Percentiles rank a stretch among this genome's conserved stretches.
Conservation (phyloP, 495 filamentous ascomycete species). For the Geoglossum glabrum region DNA sequence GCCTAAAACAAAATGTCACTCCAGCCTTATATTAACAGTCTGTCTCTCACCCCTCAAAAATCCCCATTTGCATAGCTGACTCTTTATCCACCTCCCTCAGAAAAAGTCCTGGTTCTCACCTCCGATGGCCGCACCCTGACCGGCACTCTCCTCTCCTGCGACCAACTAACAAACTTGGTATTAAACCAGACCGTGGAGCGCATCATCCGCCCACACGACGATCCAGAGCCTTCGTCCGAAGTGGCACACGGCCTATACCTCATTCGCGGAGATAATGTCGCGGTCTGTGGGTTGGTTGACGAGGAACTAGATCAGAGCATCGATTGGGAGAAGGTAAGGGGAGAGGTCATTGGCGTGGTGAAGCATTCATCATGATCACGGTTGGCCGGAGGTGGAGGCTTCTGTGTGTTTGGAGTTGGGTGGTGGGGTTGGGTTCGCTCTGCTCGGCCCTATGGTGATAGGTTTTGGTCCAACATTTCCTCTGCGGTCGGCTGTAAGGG, state of each 20-base stretch:
- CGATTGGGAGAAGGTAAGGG: constrained; percentile 77
- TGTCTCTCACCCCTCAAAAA: constrained; percentile 10
- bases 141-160: constrained; percentile 66
- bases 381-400: not conserved
- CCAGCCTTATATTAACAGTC: constrained; percentile 45
- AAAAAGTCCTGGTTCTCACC: constrained; percentile 80
- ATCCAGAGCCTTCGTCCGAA: constrained; percentile 60
- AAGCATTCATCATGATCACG: constrained; percentile 31
- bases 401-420: not conserved
- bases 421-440: not conserved
- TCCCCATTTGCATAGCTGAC: not conserved
- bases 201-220: constrained; percentile 66
- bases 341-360: constrained; percentile 61
- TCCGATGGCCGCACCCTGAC: constrained; percentile 78
- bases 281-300: constrained; percentile 74
- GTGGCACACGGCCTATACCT: constrained; percentile 76
- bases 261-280: constrained; percentile 86
- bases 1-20: constrained; percentile 32
- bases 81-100: constrained; percentile 24
- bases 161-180: constrained; percentile 85
- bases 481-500: too few species aligned
- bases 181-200: constrained; percentile 71
- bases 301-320: constrained; percentile 73
- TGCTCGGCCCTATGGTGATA: too few species aligned
- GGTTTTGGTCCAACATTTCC: too few species aligned